phyloP scores from a whole-genome alignment of 352 stramenopile species.

The Globisporangium yorkense region DNA sequence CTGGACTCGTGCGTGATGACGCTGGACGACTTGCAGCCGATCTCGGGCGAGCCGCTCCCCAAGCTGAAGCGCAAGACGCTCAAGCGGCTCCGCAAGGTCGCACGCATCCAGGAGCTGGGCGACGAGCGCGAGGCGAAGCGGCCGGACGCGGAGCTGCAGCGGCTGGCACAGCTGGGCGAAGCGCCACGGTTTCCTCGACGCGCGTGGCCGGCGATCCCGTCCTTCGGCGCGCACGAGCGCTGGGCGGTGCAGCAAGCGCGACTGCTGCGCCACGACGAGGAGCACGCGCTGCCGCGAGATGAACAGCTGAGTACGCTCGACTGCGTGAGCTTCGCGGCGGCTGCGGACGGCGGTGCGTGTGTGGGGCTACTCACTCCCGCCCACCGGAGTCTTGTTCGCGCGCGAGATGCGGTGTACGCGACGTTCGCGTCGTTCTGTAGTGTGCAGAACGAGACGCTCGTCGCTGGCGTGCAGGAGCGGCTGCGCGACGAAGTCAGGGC shows the following conservation, averaged over 20 bases:
- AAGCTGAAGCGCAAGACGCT: constrained; percentile 71
- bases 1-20: constrained; percentile 63
- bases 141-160: constrained; percentile 37
- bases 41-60: constrained; percentile 33
- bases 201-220: constrained; percentile 36
- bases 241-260: constrained; percentile 21
- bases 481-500: constrained; percentile 57
- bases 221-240: constrained; percentile 27
- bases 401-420: constrained; percentile 35
- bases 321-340: constrained; percentile 11
- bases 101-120: constrained; percentile 43
- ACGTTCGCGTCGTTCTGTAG: constrained; percentile 27
- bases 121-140: constrained; percentile 49
- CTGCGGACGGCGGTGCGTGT: constrained; percentile 25
- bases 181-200: constrained; percentile 42
- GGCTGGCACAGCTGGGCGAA: constrained; percentile 38
- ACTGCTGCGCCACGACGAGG: constrained; percentile 14
- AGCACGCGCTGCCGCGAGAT: constrained; percentile 12
- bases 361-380: constrained; percentile 48
- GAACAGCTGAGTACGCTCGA: constrained; percentile 17
- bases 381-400: constrained; percentile 44
- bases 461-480: constrained; percentile 28
- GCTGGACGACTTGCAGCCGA: constrained; percentile 44
- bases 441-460: constrained; percentile 11
- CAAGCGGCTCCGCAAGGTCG: constrained; percentile 58